These are phyloP conservation scores for Furculomyces boomerangus DNA, from an alignment of 371 early-diverging fungal genomes.

Conservation along the genomic window DNA sequence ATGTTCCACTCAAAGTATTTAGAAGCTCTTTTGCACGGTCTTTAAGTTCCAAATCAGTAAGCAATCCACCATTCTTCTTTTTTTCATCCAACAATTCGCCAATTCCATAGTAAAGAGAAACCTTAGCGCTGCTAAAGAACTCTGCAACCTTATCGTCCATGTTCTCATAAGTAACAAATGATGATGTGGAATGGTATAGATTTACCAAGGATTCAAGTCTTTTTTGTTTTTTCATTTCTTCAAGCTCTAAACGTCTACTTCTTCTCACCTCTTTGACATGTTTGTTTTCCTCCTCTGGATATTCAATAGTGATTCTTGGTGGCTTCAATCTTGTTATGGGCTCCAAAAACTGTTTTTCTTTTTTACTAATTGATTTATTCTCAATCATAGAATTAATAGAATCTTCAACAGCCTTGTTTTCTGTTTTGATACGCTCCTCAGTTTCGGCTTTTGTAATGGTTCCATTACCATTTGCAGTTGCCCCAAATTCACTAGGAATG, in stretches of 20 bases:
- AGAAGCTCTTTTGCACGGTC: slow-evolving; percentile 10
- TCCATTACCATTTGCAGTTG: not conserved
- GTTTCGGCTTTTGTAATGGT: not conserved
- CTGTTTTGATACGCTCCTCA: not conserved
- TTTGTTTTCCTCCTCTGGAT: slow-evolving; percentile 16
- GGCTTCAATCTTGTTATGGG: slow-evolving; percentile 12
- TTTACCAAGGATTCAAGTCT: slow-evolving; percentile 17
- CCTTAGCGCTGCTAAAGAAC: slow-evolving; percentile 2
- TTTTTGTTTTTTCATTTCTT: slow-evolving; percentile 8
- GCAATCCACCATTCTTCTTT: slow-evolving; percentile 10
- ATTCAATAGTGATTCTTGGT: slow-evolving; percentile 14
- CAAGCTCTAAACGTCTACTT: slow-evolving; percentile 7
- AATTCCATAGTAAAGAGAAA: slow-evolving; percentile 8
- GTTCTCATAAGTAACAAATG: slow-evolving; percentile 20
- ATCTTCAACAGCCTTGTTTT: not conserved
- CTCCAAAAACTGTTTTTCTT: too few species aligned
- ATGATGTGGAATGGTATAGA: slow-evolving; percentile 17
- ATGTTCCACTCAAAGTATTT: slow-evolving; percentile 20
- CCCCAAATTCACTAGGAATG: not conserved
- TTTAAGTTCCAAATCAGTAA: slow-evolving; percentile 5
- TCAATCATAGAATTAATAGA: not conserved
- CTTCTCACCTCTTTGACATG: slow-evolving; percentile 8
- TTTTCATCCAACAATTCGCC: slow-evolving; percentile 12
- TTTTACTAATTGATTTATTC: not conserved
- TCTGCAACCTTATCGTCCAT: slow-evolving; percentile 12